These are phyloP conservation scores for Oryza brachyantha DNA, from an alignment of 176 grass and related monocot species.

Conservation along the genomic window DNA sequence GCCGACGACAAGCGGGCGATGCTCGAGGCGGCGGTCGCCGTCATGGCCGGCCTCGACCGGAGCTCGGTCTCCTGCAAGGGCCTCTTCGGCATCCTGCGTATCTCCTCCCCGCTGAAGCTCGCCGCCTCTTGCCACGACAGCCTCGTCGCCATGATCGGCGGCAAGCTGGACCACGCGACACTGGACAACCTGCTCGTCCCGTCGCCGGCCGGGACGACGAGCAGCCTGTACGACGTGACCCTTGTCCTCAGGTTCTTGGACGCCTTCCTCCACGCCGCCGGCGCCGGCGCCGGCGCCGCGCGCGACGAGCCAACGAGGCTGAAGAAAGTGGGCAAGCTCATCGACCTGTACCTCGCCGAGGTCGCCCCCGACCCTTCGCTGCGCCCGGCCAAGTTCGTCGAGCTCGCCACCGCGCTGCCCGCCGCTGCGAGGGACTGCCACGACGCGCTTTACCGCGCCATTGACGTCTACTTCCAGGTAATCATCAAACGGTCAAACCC, in stretches of 20 bases:
- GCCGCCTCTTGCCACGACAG: conserved; percentile 27
- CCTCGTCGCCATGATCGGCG: conserved; percentile 79
- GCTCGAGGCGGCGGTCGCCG: conserved; percentile 44
- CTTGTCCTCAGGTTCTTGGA: conserved; percentile 65
- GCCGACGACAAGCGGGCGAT: conserved; percentile 56
- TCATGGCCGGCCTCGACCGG: conserved; percentile 57
- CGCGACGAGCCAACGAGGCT: conserved; percentile 26
- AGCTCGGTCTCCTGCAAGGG: conserved; percentile 70
- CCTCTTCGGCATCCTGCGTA: conserved; percentile 76
- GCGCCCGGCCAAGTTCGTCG: conserved; percentile 58
- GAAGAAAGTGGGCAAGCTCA: conserved; percentile 66
- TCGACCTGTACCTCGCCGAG: conserved; percentile 87
- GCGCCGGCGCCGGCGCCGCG: conserved; percentile 14
- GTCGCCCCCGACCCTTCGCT: conserved; percentile 77
- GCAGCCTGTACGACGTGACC: conserved; percentile 72
- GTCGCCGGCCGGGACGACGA: conserved; percentile 33
- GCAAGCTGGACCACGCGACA: conserved; percentile 75
- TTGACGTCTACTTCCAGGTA: conserved; percentile 92
- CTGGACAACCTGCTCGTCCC: conserved; percentile 89
- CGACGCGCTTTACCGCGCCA: conserved; percentile 82
- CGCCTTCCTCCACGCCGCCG: conserved; percentile 52
- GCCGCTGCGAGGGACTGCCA: conserved; percentile 73
- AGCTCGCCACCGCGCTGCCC: conserved; percentile 61
- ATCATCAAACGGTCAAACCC: neutral
- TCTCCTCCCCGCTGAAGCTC: conserved; percentile 54